Conservation (phyloP, 495 filamentous ascomycete genomes). For the Talaromyces liani region DNA sequence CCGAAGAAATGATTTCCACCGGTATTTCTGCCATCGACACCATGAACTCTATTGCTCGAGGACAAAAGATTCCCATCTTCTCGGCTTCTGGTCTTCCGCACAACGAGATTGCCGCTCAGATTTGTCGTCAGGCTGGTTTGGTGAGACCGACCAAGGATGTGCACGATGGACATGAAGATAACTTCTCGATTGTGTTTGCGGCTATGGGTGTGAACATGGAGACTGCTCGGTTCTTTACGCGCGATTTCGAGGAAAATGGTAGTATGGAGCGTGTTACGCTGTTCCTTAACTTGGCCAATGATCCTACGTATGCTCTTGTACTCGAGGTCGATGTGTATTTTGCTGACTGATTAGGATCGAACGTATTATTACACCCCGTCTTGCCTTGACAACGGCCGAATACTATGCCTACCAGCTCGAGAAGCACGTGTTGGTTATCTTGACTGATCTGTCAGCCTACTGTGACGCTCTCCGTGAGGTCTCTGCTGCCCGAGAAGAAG, state of each 20-base stretch:
- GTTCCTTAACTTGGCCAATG: conserved; percentile 98
- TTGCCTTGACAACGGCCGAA: conserved; percentile 96
- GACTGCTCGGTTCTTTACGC: conserved; percentile 95
- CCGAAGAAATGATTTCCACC: conserved; percentile 99
- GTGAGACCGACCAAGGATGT: conserved; percentile 90
- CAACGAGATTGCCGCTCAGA: conserved; percentile 97
- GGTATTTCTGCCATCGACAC: conserved; percentile 99
- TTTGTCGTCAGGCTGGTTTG: conserved; percentile 91
- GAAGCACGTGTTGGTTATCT: conserved; percentile 98
- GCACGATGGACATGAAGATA: conserved; percentile 95
- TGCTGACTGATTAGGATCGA: conserved; percentile 62
- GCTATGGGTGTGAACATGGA: conserved; percentile 99
- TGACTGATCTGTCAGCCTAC: conserved; percentile 96
- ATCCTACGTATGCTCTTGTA: conserved; percentile 67
- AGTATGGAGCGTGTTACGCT: conserved; percentile 94
- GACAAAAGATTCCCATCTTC: conserved; percentile 99
- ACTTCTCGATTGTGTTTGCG: conserved; percentile 98
- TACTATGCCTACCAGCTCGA: conserved; percentile 99
- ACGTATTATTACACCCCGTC: conserved; percentile 98
- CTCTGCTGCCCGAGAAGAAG: conserved; percentile 97
- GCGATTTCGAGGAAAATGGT: conserved; percentile 98
- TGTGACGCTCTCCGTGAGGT: conserved; percentile 98
- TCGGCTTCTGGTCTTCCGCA: conserved; percentile 96
- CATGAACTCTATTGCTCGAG: conserved; percentile 99
- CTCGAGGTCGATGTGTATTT: neutral